Base-by-base conservation (phyloP, 306 rosid genomes). In the Albizia julibrissin region DNA sequence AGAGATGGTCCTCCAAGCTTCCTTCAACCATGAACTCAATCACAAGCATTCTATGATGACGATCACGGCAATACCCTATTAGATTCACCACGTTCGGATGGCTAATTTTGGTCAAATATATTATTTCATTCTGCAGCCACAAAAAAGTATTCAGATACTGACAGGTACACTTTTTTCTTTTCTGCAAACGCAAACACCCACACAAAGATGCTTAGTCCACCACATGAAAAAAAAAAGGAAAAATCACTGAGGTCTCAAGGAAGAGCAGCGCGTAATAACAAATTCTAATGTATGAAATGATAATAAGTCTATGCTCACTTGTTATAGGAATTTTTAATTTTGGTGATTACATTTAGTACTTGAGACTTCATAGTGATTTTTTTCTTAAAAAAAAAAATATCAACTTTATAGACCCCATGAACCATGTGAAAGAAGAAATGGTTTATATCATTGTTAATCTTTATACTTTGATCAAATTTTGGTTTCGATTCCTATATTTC, bases 81-180 rank as follows among this genome's bases (percentile, higher is more conserved):
- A 91, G 89, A 74, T 75, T 84, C 84, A 89, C 95, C 54, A 88
- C 85, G 78, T 91, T 89, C 8, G 90, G 90, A 79, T 89, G 90
- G 69, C 74, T 76, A 49, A 89, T 29, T 34, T 82, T 82, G 79
- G 88, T 69, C 62, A 91, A 69, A 66, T 85, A 85, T 14, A 43
- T 74, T 69, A 84, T 81, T 83, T 89, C 90, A 78, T 88, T 91
- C 93, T 88, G 92, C 47, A 78, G 43, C 11, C 33, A 78, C 67
- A 72, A 76, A 74, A 29, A 29, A 22, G 15, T 56, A 29, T 16
- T 76, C 67, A 83, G 82, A 47, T 21, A 26, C 21, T 59, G 62
- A 49, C n/a, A 74, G 31, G 27, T 54, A 6, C 62, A 54, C 13
- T n/a, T 65, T 29, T 29, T n/a, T 31, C 6, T 29, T 5, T 65